phyloP scores from a whole-genome alignment of 1,139 yeast species.

The Blastobotrys elegans region DNA sequence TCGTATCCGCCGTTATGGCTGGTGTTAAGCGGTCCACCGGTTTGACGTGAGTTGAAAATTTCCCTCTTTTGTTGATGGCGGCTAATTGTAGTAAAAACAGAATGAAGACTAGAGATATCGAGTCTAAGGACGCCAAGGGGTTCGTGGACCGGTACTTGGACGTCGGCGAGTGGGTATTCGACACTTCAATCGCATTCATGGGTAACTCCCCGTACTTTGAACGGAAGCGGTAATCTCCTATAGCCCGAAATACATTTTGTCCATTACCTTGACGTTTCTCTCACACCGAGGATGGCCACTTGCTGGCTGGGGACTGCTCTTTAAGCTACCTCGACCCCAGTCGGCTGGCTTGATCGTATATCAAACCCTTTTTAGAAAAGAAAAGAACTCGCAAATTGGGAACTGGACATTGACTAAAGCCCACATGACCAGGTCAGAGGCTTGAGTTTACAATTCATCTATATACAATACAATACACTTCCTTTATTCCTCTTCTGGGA shows the following conservation, averaged over 20 bases:
- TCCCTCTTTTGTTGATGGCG: too few species aligned
- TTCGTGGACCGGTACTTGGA: slow-evolving; percentile 66
- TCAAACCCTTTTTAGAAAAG: too few species aligned
- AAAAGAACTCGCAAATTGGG: slow-evolving; percentile 9
- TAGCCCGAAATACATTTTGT: too few species aligned
- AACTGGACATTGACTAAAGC: slow-evolving; percentile 5
- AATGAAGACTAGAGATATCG: slow-evolving; percentile 35
- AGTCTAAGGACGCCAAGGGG: slow-evolving; percentile 48
- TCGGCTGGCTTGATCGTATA: too few species aligned
- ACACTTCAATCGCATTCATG: slow-evolving; percentile 65
- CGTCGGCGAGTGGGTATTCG: slow-evolving; percentile 81
- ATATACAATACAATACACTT: background rate
- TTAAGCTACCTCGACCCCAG: too few species aligned
- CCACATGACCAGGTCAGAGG: slow-evolving; percentile 7
- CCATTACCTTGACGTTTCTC: too few species aligned
- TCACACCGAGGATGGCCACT: background rate
- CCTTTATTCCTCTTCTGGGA: slow-evolving; percentile 57
- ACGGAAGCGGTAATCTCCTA: slow-evolving; percentile 36
- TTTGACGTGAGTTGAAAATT: slow-evolving; percentile 42
- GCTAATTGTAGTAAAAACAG: too few species aligned
- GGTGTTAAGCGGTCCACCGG: slow-evolving; percentile 90
- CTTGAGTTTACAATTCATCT: background rate
- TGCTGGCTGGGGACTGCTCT: background rate
- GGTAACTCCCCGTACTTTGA: slow-evolving; percentile 70
- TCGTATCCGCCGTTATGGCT: slow-evolving; percentile 79